Evolutionary conservation across 139 green algal genomes (phyloP).

Genomic region (Volvox africanus): DNA sequence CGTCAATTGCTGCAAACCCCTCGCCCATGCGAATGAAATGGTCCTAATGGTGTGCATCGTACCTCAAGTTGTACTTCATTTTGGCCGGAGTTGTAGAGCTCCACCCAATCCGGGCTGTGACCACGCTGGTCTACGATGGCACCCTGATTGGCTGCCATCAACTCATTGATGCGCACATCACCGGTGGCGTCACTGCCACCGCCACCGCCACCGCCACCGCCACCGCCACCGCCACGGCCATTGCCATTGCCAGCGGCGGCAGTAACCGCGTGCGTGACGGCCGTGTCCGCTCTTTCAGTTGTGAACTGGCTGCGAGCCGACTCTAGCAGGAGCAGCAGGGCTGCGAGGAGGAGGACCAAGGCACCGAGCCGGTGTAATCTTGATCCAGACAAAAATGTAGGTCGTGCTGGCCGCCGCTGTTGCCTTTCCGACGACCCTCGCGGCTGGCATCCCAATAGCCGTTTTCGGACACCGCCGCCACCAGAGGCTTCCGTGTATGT

Average conservation of each 20-base stretch:
- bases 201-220: too few species aligned
- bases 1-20: too few species aligned
- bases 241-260: neutral
- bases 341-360: neutral
- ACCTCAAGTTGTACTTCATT: neutral
- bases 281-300: neutral
- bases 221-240: neutral
- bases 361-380: too few species aligned
- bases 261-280: too few species aligned
- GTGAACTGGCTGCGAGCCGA: neutral
- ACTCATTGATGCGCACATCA: slow-evolving; percentile 6
- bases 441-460: too few species aligned
- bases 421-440: too few species aligned
- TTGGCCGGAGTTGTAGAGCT: slow-evolving; percentile 9
- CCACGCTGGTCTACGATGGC: neutral
- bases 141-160: slow-evolving; percentile 14
- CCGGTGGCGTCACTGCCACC: neutral
- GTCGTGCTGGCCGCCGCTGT: too few species aligned
- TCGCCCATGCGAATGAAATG: too few species aligned
- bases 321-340: neutral
- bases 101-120: slow-evolving; percentile 15
- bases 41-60: neutral
- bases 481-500: too few species aligned
- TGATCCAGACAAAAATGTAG: too few species aligned
- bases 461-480: too few species aligned